Evolutionary conservation across 352 stramenopile species (phyloP).

Genomic region (Globisporangium cylindrosporum): DNA sequence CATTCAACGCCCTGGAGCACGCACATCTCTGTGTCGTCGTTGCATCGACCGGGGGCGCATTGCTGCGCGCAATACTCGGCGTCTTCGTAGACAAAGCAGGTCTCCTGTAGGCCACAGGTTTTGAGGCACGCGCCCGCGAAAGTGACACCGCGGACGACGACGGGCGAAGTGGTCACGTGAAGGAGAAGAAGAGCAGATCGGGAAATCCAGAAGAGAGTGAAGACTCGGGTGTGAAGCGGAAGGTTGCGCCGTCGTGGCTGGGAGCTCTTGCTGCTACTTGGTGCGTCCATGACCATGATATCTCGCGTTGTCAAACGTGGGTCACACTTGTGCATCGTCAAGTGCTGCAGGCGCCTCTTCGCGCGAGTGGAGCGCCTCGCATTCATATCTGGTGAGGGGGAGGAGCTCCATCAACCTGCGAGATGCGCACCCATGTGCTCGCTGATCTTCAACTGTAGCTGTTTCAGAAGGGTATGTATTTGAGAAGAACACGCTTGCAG

Average conservation of each 20-base stretch:
- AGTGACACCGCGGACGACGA: constrained; percentile 1
- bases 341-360: not conserved
- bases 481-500: not conserved
- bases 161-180: not conserved
- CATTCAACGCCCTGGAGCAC: constrained; percentile 40
- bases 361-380: not conserved
- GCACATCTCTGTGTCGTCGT: constrained; percentile 31
- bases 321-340: not conserved
- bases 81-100: constrained; percentile 43
- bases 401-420: not conserved
- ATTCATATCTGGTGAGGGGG: not conserved
- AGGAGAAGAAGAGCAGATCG: not conserved
- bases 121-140: constrained; percentile 10
- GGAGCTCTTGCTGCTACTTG: not conserved
- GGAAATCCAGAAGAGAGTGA: not conserved
- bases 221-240: not conserved
- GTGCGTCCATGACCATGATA: not conserved
- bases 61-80: constrained; percentile 41
- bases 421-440: not conserved
- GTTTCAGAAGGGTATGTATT: not conserved
- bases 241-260: not conserved
- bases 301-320: not conserved
- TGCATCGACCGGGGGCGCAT: constrained; percentile 41
- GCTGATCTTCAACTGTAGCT: not conserved
- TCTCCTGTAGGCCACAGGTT: constrained; percentile 34